Evolutionary conservation across 495 filamentous ascomycete genomes (phyloP).

Genomic region (Podospora pseudocomata): DNA sequence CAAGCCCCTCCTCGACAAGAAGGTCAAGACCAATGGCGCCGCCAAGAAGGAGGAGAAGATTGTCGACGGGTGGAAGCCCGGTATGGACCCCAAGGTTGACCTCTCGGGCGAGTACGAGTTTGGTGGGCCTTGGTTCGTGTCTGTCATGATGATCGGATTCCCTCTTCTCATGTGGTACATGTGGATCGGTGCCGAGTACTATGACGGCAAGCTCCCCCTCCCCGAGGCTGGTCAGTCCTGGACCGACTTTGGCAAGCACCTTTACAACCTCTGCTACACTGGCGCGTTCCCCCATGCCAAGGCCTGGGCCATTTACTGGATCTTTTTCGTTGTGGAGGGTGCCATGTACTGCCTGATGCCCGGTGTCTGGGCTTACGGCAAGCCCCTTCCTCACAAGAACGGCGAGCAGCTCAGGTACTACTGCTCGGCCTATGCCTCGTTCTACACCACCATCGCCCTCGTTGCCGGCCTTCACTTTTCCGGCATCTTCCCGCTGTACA

Average conservation of each 20-base stretch:
- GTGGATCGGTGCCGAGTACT: conserved; percentile 94
- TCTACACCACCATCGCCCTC: conserved; percentile 77
- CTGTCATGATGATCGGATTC: conserved; percentile 86
- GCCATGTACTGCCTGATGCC: conserved; percentile 78
- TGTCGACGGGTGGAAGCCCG: conserved; percentile 64
- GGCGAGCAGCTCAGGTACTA: conserved; percentile 87
- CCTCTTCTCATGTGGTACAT: conserved; percentile 96
- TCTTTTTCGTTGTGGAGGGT: conserved; percentile 79
- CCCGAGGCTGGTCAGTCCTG: conserved; percentile 63
- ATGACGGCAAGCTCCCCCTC: conserved; percentile 73
- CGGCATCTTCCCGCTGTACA: conserved; percentile 86
- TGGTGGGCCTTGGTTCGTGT: conserved; percentile 73
- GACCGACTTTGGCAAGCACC: conserved; percentile 61
- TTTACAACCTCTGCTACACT: conserved; percentile 67
- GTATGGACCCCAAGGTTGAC: conserved; percentile 74
- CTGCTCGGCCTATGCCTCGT: conserved; percentile 82
- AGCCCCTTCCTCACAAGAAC: conserved; percentile 75
- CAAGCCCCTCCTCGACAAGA: conserved; percentile 26
- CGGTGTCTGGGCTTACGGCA: conserved; percentile 77
- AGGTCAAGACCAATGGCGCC: conserved; percentile 24
- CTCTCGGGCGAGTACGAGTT: conserved; percentile 82
- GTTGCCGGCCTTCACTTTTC: conserved; percentile 68
- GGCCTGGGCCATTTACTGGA: conserved; percentile 92
- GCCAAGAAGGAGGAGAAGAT: conserved; percentile 38
- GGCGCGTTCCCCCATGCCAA: conserved; percentile 74